Base-by-base conservation (phyloP, 2,329 filamentous ascomycete species). In the Metarhizium rileyi region DNA sequence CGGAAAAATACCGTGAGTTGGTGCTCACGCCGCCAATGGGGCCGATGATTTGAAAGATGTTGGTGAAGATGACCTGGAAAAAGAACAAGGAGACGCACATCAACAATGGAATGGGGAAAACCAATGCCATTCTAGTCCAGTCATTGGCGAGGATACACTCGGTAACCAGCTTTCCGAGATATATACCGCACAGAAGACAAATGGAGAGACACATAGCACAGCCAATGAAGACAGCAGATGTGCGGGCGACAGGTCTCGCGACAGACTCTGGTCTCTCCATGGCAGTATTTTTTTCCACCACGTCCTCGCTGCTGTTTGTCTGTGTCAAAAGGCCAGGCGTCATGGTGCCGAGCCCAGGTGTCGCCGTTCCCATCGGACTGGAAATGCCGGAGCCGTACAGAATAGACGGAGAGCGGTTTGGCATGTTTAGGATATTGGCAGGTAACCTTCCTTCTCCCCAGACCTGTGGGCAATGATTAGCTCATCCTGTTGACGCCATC, bases 1-100 rank as follows among this genome's bases (percentile, higher is more conserved):
- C 58, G 5, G 72, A 72, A 59, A 71, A 74, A 58, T 65, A 70
- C 9, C 68, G 63, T 6, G 72, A 71, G 59, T 75, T 76, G 22
- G 61, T 65, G 50, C 61, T 64, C 26, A 71, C 56, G 28, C 66
- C 66, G 27, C 67, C 70, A 46, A 75, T 69, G 3, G 75, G 75
- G 0, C 74, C 75, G n/a, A 76, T 58, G 10, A 76, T 65, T 53
- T 77, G 68, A 54, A 69, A 70, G 3, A 70, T 22, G 42, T 65
- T 62, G 48, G 60, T 61, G 50, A 70, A 59, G 51, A 70, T 63
- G 45, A 66, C 62, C 44, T 67, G 71, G 55, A 74, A 75, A 57
- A 76, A 67, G 68, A 74, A 64, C 58, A 63, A 46, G 35, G 49
- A 57, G 40, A 59, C 57, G 46, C 57, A 54, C 27, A 69, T 61